These are phyloP conservation scores for Hymenochaete sp. DNA, from an alignment of 1,284 basidiomycete genomes.

Conservation along the genomic window DNA sequence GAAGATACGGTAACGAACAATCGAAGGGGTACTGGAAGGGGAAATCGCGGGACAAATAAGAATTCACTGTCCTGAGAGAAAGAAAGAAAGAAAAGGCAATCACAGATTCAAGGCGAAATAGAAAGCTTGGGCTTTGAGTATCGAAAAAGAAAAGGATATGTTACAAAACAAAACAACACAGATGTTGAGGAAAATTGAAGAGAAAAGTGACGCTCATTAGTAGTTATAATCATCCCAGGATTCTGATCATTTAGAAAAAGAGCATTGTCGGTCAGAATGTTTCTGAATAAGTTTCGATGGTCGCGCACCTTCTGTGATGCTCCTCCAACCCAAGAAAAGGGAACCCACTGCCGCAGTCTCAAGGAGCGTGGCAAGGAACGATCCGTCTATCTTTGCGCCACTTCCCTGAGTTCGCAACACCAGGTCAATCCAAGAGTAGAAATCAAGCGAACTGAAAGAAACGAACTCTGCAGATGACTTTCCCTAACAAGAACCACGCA, in stretches of 20 bases:
- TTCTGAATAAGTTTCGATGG: neutral
- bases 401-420: constrained; percentile 50
- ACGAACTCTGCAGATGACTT: constrained; percentile 68
- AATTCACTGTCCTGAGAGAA: no score
- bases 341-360: constrained; percentile 65
- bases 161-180: no score
- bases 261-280: neutral
- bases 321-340: constrained; percentile 71
- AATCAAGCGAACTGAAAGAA: neutral
- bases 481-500: constrained; percentile 67
- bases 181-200: no score
- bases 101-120: no score
- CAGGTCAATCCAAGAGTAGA: constrained; percentile 10
- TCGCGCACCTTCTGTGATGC: constrained; percentile 72
- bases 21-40: no score
- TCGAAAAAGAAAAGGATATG: no score
- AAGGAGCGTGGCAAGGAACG: constrained; percentile 71
- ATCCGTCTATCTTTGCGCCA: constrained; percentile 62
- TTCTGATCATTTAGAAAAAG: constrained; percentile 2
- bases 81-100: no score
- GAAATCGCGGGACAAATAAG: no score
- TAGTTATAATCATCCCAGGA: constrained; percentile 17
- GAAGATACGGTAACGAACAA: no score
- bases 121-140: no score
- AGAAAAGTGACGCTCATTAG: no score